These are phyloP conservation scores for Rhazya stricta DNA, from an alignment of 257 asterid genomes.

Conservation along the genomic window DNA sequence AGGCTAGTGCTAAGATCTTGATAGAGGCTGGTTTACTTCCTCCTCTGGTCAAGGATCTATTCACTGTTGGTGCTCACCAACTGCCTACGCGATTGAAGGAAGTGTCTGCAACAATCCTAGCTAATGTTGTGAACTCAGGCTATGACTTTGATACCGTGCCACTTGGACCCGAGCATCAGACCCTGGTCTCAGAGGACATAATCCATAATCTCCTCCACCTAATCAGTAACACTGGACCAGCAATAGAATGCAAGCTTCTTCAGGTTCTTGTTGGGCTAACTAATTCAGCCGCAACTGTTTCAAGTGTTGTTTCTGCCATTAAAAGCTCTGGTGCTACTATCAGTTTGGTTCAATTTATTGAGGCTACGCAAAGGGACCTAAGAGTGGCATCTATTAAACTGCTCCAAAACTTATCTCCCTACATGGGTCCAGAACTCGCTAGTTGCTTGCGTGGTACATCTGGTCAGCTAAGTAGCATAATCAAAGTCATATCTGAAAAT, in stretches of 20 bases:
- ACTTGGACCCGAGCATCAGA: slow-evolving; percentile 73
- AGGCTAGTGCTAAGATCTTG: slow-evolving; percentile 68
- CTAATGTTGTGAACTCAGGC: slow-evolving; percentile 78
- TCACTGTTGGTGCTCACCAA: slow-evolving; percentile 60
- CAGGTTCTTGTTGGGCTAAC: slow-evolving; percentile 95
- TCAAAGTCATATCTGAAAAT: slow-evolving; percentile 58
- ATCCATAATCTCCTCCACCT: slow-evolving; percentile 74
- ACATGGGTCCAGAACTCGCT: slow-evolving; percentile 81
- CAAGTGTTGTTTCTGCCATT: slow-evolving; percentile 67
- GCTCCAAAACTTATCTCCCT: slow-evolving; percentile 72
- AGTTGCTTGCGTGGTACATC: slow-evolving; percentile 64
- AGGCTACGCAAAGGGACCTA: slow-evolving; percentile 81
- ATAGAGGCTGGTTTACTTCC: slow-evolving; percentile 92
- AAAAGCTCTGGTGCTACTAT: slow-evolving; percentile 80
- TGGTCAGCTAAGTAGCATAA: slow-evolving; percentile 70
- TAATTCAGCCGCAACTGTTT: slow-evolving; percentile 49
- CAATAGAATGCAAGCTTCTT: slow-evolving; percentile 87
- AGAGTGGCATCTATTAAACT: slow-evolving; percentile 76
- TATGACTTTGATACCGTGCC: slow-evolving; percentile 59
- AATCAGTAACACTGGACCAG: slow-evolving; percentile 90
- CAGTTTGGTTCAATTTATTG: slow-evolving; percentile 88
- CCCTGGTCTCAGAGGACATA: slow-evolving; percentile 77
- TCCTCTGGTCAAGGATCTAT: slow-evolving; percentile 86
- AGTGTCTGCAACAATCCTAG: slow-evolving; percentile 82
- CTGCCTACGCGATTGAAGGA: slow-evolving; percentile 77